phyloP scores from a whole-genome alignment of 2,329 filamentous ascomycete genomes.

The Thelonectria blattea region DNA sequence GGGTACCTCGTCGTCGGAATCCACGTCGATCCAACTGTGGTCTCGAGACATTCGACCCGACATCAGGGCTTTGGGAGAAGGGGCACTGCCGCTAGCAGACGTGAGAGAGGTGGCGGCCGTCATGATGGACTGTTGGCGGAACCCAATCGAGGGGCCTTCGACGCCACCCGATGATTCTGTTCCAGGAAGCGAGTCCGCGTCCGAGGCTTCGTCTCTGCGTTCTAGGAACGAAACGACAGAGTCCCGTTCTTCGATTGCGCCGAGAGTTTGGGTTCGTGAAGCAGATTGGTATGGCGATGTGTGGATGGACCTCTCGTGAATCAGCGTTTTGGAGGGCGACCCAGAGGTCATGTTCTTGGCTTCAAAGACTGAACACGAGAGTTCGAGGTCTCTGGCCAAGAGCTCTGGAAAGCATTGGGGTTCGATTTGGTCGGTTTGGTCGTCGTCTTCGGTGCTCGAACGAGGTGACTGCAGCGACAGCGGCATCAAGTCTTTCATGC shows the following conservation, averaged over 20 bases:
- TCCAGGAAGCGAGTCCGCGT: constrained; percentile 41
- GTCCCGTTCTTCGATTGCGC: constrained; percentile 45
- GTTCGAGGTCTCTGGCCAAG: constrained; percentile 60
- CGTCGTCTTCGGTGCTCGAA: constrained; percentile 32
- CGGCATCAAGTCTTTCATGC: constrained; percentile 48
- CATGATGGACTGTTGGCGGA: constrained; percentile 44
- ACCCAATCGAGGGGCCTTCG: constrained; percentile 42
- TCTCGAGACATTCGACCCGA: constrained; percentile 29
- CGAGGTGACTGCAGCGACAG: constrained; percentile 43
- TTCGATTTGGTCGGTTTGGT: constrained; percentile 1
- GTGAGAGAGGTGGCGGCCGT: constrained; percentile 47
- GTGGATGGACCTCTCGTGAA: constrained; percentile 28
- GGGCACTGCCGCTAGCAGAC: constrained; percentile 37
- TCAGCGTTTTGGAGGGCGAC: constrained; percentile 48
- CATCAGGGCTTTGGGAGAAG: constrained; percentile 36
- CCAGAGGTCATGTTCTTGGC: constrained; percentile 61
- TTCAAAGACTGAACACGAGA: constrained; percentile 54
- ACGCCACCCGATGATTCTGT: constrained; percentile 42
- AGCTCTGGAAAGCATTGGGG: constrained; percentile 60
- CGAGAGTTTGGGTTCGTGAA: constrained; percentile 41
- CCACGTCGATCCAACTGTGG: constrained; percentile 47
- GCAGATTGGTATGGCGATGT: constrained; percentile 40
- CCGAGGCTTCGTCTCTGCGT: constrained; percentile 39
- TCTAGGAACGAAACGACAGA: constrained; percentile 46
- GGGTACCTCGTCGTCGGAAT: constrained; percentile 41